Conservation (phyloP, 257 asterid genomes). For the Leonotis leonurus region DNA sequence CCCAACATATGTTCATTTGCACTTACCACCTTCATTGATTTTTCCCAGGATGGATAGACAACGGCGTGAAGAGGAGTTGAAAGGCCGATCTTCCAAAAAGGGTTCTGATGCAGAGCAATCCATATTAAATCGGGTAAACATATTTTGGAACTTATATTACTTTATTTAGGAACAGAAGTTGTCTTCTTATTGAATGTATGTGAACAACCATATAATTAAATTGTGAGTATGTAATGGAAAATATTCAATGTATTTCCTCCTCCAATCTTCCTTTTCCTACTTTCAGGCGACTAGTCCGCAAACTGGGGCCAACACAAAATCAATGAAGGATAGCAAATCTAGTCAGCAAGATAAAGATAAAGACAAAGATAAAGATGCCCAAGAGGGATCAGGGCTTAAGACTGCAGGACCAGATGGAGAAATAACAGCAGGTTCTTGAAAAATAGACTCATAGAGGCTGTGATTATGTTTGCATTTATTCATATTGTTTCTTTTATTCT, state of each 20-base stretch:
- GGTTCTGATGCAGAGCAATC: slow-evolving; percentile 76
- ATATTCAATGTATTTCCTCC: background rate
- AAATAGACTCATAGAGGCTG: slow-evolving; percentile 5
- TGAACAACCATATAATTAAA: background rate
- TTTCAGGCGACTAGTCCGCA: slow-evolving; percentile 87
- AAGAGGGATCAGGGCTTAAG: slow-evolving; percentile 70
- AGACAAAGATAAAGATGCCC: slow-evolving; percentile 56
- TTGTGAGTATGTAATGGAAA: background rate
- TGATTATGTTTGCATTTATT: background rate
- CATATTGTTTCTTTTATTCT: background rate
- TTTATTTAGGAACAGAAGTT: background rate
- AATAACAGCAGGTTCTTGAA: slow-evolving; percentile 72
- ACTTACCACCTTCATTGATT: slow-evolving; percentile 12
- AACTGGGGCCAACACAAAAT: slow-evolving; percentile 79
- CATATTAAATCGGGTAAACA: slow-evolving; percentile 57
- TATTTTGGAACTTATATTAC: background rate
- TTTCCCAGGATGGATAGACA: slow-evolving; percentile 84
- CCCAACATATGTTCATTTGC: background rate
- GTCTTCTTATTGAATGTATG: background rate
- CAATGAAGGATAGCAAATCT: slow-evolving; percentile 70
- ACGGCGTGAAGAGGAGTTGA: slow-evolving; percentile 88
- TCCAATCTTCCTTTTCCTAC: slow-evolving; percentile 6
- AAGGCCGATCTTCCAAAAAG: slow-evolving; percentile 75
- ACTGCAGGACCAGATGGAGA: slow-evolving; percentile 94
- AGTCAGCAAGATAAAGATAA: slow-evolving; percentile 47